These are phyloP conservation scores for Secale cereale DNA, from an alignment of 176 grass and related monocot species.

Conservation along the genomic window DNA sequence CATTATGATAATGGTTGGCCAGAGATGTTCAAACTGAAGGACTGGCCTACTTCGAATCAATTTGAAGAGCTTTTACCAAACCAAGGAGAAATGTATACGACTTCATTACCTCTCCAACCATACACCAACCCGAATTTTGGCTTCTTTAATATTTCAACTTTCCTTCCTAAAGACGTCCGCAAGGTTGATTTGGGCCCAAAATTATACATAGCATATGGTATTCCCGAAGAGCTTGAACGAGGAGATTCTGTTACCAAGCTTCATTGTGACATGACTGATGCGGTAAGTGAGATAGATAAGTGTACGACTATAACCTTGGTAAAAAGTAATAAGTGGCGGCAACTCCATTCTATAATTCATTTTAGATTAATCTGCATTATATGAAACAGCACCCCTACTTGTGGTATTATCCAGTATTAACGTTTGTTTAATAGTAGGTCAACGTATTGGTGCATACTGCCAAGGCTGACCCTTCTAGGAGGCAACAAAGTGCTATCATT, in stretches of 20 bases:
- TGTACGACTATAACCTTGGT: neutral
- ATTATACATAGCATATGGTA: slow-evolving; percentile 68
- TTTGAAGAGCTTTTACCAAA: slow-evolving; percentile 58
- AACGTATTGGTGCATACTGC: too few species aligned
- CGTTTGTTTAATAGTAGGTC: too few species aligned
- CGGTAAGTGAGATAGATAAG: slow-evolving; percentile 31
- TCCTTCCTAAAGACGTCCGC: slow-evolving; percentile 28
- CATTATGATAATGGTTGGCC: too few species aligned
- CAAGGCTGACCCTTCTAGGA: too few species aligned
- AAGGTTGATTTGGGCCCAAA: slow-evolving; percentile 65
- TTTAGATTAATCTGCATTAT: too few species aligned
- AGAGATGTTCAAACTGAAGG: slow-evolving; percentile 27
- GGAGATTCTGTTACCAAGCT: slow-evolving; percentile 70
- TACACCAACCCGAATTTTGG: slow-evolving; percentile 56
- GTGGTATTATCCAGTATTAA: too few species aligned
- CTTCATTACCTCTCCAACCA: slow-evolving; percentile 43
- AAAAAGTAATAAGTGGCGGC: too few species aligned
- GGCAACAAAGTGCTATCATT: too few species aligned
- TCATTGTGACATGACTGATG: slow-evolving; percentile 61
- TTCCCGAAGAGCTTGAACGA: slow-evolving; percentile 42
- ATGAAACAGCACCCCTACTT: too few species aligned
- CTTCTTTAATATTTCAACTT: slow-evolving; percentile 39
- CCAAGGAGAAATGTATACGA: slow-evolving; percentile 35
- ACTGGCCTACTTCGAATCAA: slow-evolving; percentile 55
- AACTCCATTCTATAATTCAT: too few species aligned